Evolutionary conservation across 495 filamentous ascomycete genomes (phyloP).

Genomic region (Monascus purpureus): DNA sequence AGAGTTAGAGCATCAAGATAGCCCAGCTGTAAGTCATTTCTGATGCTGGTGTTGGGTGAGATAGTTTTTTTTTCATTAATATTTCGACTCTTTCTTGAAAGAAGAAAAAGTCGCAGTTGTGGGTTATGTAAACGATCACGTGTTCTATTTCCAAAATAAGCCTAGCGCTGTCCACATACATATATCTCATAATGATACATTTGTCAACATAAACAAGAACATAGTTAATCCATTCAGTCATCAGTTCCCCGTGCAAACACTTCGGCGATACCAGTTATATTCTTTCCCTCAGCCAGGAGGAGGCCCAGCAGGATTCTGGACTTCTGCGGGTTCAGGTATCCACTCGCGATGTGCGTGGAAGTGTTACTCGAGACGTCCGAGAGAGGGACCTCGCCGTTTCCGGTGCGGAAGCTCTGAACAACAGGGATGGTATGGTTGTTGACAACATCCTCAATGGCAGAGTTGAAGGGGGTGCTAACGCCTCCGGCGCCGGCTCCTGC

Average conservation of each 20-base stretch:
- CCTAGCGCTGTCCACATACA: no score
- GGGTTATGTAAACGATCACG: no score
- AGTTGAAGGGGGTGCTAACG: constrained; percentile 8
- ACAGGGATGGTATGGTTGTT: constrained; percentile 10
- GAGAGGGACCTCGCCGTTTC: constrained; percentile 20
- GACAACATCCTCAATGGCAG: constrained; percentile 9
- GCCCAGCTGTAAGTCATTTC: no score
- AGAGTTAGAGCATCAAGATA: no score
- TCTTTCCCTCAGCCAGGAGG: constrained; percentile 13
- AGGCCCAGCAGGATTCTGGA: constrained; percentile 15
- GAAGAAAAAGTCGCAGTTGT: no score
- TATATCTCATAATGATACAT: no score
- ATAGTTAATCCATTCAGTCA: constrained; percentile 4
- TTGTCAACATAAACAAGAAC: no score
- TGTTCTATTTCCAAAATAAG: no score
- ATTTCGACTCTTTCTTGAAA: no score
- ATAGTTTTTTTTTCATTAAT: no score
- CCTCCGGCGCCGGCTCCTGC: constrained; percentile 17
- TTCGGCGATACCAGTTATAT: constrained; percentile 10
- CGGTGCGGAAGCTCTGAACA: constrained; percentile 14
- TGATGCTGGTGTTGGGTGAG: no score
- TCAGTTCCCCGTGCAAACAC: constrained; percentile 9
- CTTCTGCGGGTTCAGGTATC: constrained; percentile 18
- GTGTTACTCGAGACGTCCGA: constrained; percentile 12
- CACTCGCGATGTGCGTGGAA: constrained; percentile 14